phyloP scores from a whole-genome alignment of 2,329 filamentous ascomycete genomes.

The Xylaria sp. region DNA sequence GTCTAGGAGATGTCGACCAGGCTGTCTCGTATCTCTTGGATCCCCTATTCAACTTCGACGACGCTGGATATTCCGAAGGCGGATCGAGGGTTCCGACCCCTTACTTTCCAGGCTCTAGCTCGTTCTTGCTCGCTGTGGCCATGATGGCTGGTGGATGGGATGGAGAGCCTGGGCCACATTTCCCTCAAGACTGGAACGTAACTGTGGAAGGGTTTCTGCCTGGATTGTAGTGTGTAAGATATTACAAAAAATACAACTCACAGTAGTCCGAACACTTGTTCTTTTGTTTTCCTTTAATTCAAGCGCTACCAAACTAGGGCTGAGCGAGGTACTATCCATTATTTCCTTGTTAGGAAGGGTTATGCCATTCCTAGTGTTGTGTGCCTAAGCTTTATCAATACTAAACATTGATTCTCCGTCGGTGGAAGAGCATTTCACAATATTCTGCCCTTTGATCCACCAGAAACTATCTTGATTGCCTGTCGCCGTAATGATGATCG shows the following conservation, averaged over 20 bases:
- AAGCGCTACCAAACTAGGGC: background rate
- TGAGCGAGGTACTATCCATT: background rate
- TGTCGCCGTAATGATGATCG: slow-evolving; percentile 4
- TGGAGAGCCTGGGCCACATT: slow-evolving; percentile 57
- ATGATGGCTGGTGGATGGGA: slow-evolving; percentile 70
- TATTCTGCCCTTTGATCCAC: slow-evolving; percentile 62
- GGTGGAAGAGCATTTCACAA: slow-evolving; percentile 67
- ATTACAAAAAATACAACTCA: background rate
- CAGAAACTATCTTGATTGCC: slow-evolving; percentile 19
- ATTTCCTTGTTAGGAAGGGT: slow-evolving; percentile 2
- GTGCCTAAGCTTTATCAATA: slow-evolving; percentile 19
- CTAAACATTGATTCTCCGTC: slow-evolving; percentile 24
- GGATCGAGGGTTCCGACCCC: slow-evolving; percentile 65
- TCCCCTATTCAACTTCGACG: slow-evolving; percentile 64
- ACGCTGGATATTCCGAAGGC: slow-evolving; percentile 65
- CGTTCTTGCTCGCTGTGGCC: slow-evolving; percentile 62
- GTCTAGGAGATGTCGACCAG: slow-evolving; percentile 54
- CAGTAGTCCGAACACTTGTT: background rate
- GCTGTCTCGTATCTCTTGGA: slow-evolving; percentile 60
- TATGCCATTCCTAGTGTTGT: slow-evolving; percentile 10
- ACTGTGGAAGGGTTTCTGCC: slow-evolving; percentile 60
- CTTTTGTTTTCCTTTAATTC: slow-evolving; percentile 2
- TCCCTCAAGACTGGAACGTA: slow-evolving; percentile 61
- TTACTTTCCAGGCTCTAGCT: slow-evolving; percentile 65
- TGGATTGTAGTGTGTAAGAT: slow-evolving; percentile 44